Evolutionary conservation across 1,284 basidiomycete genomes (phyloP).

Genomic region (Rhizoctonia solani): DNA sequence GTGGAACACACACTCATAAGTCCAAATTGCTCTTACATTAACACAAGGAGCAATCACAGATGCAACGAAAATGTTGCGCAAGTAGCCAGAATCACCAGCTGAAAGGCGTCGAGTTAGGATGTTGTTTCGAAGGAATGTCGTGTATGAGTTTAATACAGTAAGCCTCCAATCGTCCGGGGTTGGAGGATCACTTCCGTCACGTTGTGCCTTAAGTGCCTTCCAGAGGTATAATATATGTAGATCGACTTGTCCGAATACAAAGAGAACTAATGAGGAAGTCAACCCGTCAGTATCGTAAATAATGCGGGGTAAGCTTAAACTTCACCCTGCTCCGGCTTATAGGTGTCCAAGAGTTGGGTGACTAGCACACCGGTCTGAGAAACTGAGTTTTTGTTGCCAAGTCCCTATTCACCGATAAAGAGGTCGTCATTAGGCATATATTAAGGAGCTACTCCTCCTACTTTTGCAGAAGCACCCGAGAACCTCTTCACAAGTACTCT

Average conservation of each 20-base stretch:
- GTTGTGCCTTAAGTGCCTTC: conserved; percentile 34
- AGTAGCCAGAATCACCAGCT: conserved; percentile 14
- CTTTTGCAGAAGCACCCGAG: conserved; percentile 34
- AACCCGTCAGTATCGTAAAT: neutral
- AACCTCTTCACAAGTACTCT: conserved; percentile 33
- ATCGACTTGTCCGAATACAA: conserved; percentile 33
- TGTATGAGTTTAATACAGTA: conserved; percentile 27
- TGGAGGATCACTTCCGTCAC: conserved; percentile 17
- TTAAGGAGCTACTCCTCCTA: neutral
- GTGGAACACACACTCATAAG: too few relatives aligned
- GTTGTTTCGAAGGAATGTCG: conserved; percentile 25
- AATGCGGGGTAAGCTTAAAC: neutral
- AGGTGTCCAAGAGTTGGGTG: conserved; percentile 22
- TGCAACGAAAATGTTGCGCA: conserved; percentile 34
- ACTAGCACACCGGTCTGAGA: conserved; percentile 34
- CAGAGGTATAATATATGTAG: conserved; percentile 35
- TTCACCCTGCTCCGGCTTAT: conserved; percentile 24
- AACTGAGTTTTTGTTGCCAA: conserved; percentile 29
- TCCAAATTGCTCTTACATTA: neutral
- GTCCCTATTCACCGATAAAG: conserved; percentile 18
- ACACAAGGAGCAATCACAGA: conserved; percentile 33
- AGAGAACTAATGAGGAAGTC: neutral
- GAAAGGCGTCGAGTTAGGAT: conserved; percentile 25
- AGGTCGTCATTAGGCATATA: neutral
- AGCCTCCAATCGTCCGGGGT: conserved; percentile 20